Evolutionary conservation across 192 early-diverging fungal genomes (phyloP).

Genomic region (Powellomyces hirtus): DNA sequence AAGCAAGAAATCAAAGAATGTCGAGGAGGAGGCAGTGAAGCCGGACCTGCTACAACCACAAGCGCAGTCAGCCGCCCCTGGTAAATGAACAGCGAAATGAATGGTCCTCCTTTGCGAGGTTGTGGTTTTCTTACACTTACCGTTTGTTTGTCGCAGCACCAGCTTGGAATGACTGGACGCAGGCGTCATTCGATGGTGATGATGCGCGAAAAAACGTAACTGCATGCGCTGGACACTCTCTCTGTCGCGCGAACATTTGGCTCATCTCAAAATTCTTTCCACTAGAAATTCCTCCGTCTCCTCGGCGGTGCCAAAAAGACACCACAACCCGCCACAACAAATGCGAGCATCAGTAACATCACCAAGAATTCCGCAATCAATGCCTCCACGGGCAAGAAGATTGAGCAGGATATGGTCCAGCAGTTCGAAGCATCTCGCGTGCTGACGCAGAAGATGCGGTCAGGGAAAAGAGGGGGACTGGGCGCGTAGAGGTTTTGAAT

Average conservation of each 20-base stretch:
- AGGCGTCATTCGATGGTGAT: conserved; percentile 57
- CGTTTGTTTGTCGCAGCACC: not conserved
- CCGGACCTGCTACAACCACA: not conserved
- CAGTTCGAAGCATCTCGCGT: conserved; percentile 58
- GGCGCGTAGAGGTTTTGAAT: too few species aligned
- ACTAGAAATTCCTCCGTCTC: conserved; percentile 58
- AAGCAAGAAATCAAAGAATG: not conserved
- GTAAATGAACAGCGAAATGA: not conserved
- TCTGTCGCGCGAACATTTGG: not conserved
- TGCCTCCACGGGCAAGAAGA: conserved; percentile 43
- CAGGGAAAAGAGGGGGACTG: conserved; percentile 8
- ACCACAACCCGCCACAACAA: not conserved
- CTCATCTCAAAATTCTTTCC: not conserved
- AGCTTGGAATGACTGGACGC: conserved; percentile 63
- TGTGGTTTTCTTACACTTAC: not conserved
- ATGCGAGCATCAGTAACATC: not conserved
- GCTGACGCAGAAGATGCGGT: conserved; percentile 43
- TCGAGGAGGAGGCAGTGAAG: not conserved
- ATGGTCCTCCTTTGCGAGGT: not conserved
- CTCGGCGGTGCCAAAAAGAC: conserved; percentile 30
- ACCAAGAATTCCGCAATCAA: conserved; percentile 46
- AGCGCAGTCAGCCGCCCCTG: not conserved
- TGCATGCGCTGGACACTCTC: not conserved
- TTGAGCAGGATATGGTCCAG: conserved; percentile 54
- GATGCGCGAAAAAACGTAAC: conserved; percentile 49